Evolutionary conservation across 495 filamentous ascomycete genomes (phyloP).

Genomic region (Sabuloglossum arenarium): DNA sequence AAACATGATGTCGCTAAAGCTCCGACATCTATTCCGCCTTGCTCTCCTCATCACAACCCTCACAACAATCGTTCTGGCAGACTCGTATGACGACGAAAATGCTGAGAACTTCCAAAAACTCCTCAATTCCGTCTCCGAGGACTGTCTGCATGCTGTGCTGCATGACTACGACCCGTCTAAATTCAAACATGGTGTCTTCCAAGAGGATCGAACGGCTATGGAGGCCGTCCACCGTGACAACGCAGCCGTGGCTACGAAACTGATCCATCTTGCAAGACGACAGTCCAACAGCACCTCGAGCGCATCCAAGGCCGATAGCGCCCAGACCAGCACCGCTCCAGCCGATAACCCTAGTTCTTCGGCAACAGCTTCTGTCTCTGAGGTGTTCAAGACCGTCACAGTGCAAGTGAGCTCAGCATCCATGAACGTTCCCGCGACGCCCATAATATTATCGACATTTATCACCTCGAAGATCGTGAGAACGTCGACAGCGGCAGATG

Average conservation of each 20-base stretch:
- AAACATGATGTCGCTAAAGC: neutral
- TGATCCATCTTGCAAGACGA: constrained; percentile 10
- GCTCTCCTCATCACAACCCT: neutral
- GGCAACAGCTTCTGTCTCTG: too few species aligned
- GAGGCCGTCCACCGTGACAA: constrained; percentile 22
- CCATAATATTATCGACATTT: neutral
- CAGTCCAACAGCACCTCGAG: neutral
- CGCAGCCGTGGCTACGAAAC: constrained; percentile 20
- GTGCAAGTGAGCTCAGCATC: neutral
- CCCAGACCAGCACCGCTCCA: constrained; percentile 3
- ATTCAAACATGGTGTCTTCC: constrained; percentile 26
- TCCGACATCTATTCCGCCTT: neutral
- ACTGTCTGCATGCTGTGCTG: constrained; percentile 21
- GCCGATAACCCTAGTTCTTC: too few species aligned
- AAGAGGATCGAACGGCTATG: constrained; percentile 20
- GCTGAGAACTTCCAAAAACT: constrained; percentile 17
- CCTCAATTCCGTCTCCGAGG: constrained; percentile 19
- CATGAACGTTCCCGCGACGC: too few species aligned
- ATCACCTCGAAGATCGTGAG: constrained; percentile 4
- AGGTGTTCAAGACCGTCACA: too few species aligned
- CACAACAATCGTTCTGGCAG: neutral
- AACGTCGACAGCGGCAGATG: constrained; percentile 2
- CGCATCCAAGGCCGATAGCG: neutral
- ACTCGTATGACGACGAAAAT: neutral
- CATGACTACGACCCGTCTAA: constrained; percentile 18